phyloP scores from a whole-genome alignment of 176 grass and related monocot species.

The Ananas comosus region DNA sequence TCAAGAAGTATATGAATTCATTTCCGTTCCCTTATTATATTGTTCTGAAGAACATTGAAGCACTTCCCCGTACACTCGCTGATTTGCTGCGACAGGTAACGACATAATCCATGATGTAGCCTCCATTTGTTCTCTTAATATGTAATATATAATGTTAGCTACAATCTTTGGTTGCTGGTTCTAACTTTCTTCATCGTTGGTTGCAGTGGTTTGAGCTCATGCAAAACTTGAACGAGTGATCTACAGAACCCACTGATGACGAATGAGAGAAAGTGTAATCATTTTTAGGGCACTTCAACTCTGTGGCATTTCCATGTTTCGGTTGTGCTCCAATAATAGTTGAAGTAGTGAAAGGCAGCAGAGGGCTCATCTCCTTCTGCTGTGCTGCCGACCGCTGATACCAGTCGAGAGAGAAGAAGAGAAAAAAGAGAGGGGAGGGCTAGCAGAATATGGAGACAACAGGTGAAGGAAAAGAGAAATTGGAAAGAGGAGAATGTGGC shows the following conservation, averaged over 20 bases:
- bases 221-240: constrained; percentile 46
- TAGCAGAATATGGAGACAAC: too few species aligned
- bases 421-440: too few species aligned
- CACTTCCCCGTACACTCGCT: constrained; percentile 75
- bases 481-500: too few species aligned
- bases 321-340: too few species aligned
- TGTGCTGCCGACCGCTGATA: too few species aligned
- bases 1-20: constrained; percentile 60
- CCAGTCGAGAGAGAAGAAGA: too few species aligned
- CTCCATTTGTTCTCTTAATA: neutral
- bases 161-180: neutral
- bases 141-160: neutral
- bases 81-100: constrained; percentile 92
- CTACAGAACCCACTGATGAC: neutral
- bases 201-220: constrained; percentile 96
- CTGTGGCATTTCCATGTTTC: too few species aligned
- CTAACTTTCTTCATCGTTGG: constrained; percentile 17
- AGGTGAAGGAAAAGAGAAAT: too few species aligned
- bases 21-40: constrained; percentile 93
- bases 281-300: too few species aligned
- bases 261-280: neutral
- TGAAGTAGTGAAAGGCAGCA: too few species aligned
- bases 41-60: constrained; percentile 68
- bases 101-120: neutral
- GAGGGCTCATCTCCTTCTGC: too few species aligned